Evolutionary conservation across 2,329 filamentous ascomycete species (phyloP), one percentile per base, ranked within the genome.

Genomic region (Leptosphaerulina australis): DNA sequence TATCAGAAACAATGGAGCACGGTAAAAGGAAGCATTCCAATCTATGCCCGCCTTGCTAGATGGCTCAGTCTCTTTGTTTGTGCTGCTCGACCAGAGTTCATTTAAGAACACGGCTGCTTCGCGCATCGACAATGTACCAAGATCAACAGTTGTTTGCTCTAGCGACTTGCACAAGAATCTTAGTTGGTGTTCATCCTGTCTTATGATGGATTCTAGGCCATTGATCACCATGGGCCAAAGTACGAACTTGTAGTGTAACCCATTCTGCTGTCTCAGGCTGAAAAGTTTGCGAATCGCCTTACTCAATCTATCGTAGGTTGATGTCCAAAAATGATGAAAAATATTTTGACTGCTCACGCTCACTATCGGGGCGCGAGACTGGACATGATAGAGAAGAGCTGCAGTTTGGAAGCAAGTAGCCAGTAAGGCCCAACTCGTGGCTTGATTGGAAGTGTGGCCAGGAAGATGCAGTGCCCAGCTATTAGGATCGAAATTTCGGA

Each of bases 111-210:
- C 6, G 2, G 31, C 18, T 11, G 46, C 46, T 33, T 49, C 38
- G 3, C 46, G 46, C 38, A 43, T 49, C 4, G 46, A 49, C 8
- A 49, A 5, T 9, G 37, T 49, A 6, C 38, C 46, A 10, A 49
- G 46, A 18, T 43, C 46, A n/a, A 37, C 43, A 2, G 38, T 43
- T 3, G 33, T 49, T n/a, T 33, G 31, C 20, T 49, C 31, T 5
- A 49, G 33, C 10, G 17, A 20, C 9, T 22, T 26, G 12, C 46
- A 49, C 12, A 49, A 14, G 10, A 18, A 30, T 4, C 14, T 14
- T 14, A 33, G 17, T 9, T 50, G 25, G 15, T 21, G 14, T 5
- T 34, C 33, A 8, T 50, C 46, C 4, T 26, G 22, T 12, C 15
- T 11, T 2, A 11, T 3, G 5, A 50, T 9, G 8, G 46, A 31